Base-by-base conservation (phyloP, 1,139 yeast species). In the Ogataea hybrid region DNA sequence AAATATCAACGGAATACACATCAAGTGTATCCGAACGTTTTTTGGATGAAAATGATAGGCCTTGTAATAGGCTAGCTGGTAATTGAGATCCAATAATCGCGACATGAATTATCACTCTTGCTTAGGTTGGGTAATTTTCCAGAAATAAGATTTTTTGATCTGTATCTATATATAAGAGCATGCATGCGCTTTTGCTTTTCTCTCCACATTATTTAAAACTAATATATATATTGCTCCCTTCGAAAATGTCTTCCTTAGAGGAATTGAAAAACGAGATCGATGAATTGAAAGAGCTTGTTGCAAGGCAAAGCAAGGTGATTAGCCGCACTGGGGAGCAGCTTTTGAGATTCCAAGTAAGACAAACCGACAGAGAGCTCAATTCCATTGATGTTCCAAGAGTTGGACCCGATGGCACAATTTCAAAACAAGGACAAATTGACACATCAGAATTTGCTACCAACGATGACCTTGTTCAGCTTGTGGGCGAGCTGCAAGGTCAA, bases 401-500 rank as follows among this genome's bases (percentile, higher is more conserved):
- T 3, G 38, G 44, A 3, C 28, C 44, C 3, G 49, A 47, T 8
- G 51, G 49, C n/a, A 35, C 38, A 5, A 14, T 33, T 3, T 28
- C 38, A 18, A 34, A 35, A 17, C 40, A 25, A 6, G 36, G 15
- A 3, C 16, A 37, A 4, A 51, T 74, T 17, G 86, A 80, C 49
- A 56, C 80, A 10, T 64, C 75, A 4, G 90, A 84, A 48, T 81
- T 73, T 48, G 84, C 81, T 28, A 80, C 89, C 11, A 83, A 85
- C 52, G 95, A 85, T 45, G 97, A 90, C 57, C 68, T 90, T 15
- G 87, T 85, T 1, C 88, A 84, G 56, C 65, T 87, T 35, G 97
- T 89, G 10, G 89, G 89, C 6, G 97, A 90, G 61, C 67, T 90
- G 46, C 97, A 89, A 63, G 84, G 85, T 5, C 97, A 90, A 64